Percentiles rank a stretch among this genome's conserved stretches.
Conservation (phyloP, 257 asterid species). For the Hygrophila difformis region DNA sequence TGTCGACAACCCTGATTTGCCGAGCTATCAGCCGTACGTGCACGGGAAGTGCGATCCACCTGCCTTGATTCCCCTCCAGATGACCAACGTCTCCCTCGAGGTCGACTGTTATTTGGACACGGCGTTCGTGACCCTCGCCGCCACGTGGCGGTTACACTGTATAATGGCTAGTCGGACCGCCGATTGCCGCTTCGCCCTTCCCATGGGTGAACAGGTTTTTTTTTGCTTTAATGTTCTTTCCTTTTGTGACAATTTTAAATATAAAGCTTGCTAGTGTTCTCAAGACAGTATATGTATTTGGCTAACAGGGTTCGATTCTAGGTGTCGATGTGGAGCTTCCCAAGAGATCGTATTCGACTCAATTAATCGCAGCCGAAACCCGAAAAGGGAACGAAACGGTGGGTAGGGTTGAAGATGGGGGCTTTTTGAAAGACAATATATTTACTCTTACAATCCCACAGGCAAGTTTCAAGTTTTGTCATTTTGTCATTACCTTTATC, state of each 20-base stretch:
- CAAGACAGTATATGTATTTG: conserved; percentile 60
- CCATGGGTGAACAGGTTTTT: conserved; percentile 89
- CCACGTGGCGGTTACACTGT: conserved; percentile 94
- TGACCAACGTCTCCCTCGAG: conserved; percentile 54
- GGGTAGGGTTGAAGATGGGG: conserved; percentile 43
- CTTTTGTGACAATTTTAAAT: no score
- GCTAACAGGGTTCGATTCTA: conserved; percentile 99
- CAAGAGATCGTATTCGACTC: conserved; percentile 49
- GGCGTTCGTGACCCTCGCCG: conserved; percentile 55
- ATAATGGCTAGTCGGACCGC: conserved; percentile 72
- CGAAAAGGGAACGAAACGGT: conserved; percentile 26
- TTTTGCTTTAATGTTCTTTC: neutral
- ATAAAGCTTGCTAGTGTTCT: conserved; percentile 44
- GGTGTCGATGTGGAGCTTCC: conserved; percentile 91
- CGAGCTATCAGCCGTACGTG: conserved; percentile 98
- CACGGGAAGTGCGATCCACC: conserved; percentile 91
- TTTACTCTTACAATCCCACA: conserved; percentile 70
- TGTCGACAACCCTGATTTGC: conserved; percentile 91
- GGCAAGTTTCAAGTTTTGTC: conserved; percentile 27
- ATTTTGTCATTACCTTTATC: neutral
- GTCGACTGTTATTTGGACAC: conserved; percentile 68
- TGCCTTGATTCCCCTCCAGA: conserved; percentile 88
- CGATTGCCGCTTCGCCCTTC: conserved; percentile 74
- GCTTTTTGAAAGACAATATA: conserved; percentile 58
- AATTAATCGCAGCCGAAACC: conserved; percentile 33